Conservation (phyloP, 495 filamentous ascomycete species). For the Barbatosphaeria neglecta region DNA sequence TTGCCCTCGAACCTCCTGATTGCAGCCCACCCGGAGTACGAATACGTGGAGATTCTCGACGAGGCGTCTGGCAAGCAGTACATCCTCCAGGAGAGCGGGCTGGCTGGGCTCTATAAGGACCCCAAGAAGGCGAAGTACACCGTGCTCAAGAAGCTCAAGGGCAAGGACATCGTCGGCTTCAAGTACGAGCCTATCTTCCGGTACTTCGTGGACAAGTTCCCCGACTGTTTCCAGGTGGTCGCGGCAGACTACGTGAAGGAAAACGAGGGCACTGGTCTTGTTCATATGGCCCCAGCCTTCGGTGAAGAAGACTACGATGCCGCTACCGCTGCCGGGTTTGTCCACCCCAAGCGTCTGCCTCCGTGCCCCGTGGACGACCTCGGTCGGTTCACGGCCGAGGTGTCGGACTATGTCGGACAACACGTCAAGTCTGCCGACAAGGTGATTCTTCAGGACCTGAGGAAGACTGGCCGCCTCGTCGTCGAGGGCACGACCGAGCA, state of each 20-base stretch:
- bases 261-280: conserved; percentile 88
- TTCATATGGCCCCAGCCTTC: conserved; percentile 90
- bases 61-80: conserved; percentile 72
- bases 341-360: conserved; percentile 62
- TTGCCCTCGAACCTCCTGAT: conserved; percentile 74
- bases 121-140: conserved; percentile 96
- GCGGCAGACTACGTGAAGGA: conserved; percentile 84
- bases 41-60: conserved; percentile 88
- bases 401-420: conserved; percentile 76
- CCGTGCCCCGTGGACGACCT: conserved; percentile 83
- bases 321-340: conserved; percentile 64
- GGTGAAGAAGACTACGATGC: conserved; percentile 95
- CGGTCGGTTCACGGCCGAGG: conserved; percentile 69
- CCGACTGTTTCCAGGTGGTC: conserved; percentile 80
- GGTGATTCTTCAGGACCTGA: conserved; percentile 84
- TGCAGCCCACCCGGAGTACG: conserved; percentile 77
- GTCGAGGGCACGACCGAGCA: conserved; percentile 87
- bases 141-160: conserved; percentile 69
- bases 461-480: conserved; percentile 65
- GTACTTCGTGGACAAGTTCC: conserved; percentile 91
- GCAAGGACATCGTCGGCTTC: conserved; percentile 83
- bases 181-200: conserved; percentile 84
- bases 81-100: conserved; percentile 74
- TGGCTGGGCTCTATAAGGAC: conserved; percentile 86
- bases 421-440: conserved; percentile 94